Evolutionary conservation across 1,139 yeast genomes (phyloP), one percentile per base, ranked within the genome.

Genomic region (Blastobotrys raffinosifermentans): DNA sequence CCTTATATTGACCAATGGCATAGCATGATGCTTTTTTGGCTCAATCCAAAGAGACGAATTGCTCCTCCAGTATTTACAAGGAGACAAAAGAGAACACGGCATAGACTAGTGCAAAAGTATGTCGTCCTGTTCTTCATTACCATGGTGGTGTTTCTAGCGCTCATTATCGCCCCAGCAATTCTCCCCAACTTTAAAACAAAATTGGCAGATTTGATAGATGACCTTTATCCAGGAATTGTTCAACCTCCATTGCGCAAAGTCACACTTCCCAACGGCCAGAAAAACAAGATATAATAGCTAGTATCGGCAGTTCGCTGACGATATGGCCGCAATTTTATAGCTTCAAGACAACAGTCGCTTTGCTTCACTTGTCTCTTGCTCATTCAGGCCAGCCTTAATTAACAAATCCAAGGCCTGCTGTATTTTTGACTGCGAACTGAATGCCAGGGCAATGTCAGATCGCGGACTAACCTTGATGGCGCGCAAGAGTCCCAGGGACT

Each of bases 1-100:
- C 96, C 96, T 0, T 80, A 69, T 46, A 64, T 81, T 34, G 91
- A 85, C 55, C 70, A 70, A 39, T 76, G 86, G 79, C 96, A 87
- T 55, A 75, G 93, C 1, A 65, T 80, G 60, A 72, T 83, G 70
- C 64, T 87, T 31, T 76, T 86, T 57, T 87, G 96, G 96, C 64
- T 85, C 37, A 72, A 69, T 34, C 94, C 95, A 1, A 69, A 73
- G 1, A 58, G 66, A 45, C 72, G 75, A 48, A 54, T 73, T 35
- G 22, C 21, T 4, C 4, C 38, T 3, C 39, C 37, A 4, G 18
- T 35, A 13, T 18, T 29, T 5, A 26, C 30, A 15, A 31, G 29
- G 11, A 22, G 36, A 4, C 32, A 21, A 26, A 30, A 38, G 25
- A 43, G 29, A 16, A 23, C 29, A 4, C 22, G 44, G 7, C 37